These are phyloP conservation scores for Thelonectria discophora DNA, from an alignment of 2,329 filamentous ascomycete species.

Conservation along the genomic window DNA sequence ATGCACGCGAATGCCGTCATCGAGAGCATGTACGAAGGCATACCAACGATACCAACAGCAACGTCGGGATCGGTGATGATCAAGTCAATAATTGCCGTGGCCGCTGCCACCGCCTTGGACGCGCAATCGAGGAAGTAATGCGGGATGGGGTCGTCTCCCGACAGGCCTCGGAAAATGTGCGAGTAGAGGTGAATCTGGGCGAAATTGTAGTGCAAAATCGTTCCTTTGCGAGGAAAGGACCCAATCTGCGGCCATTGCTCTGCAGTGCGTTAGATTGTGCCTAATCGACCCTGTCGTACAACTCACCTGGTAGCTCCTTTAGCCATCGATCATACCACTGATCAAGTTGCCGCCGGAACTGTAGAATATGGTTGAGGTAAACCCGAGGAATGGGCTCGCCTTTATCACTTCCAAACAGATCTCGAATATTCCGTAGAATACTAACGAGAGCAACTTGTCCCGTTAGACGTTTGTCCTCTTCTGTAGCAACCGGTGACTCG, in stretches of 20 bases:
- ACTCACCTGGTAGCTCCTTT: slow-evolving; percentile 44
- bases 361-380: slow-evolving; percentile 59
- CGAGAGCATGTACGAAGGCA: slow-evolving; percentile 61
- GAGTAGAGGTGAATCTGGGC: slow-evolving; percentile 55
- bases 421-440: slow-evolving; percentile 64
- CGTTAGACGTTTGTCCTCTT: slow-evolving; percentile 65
- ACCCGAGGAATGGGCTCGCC: slow-evolving; percentile 61
- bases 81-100: slow-evolving; percentile 55
- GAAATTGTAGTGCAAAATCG: slow-evolving; percentile 53
- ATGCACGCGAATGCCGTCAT: slow-evolving; percentile 64
- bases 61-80: slow-evolving; percentile 55
- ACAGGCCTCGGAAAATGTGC: slow-evolving; percentile 51
- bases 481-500: slow-evolving; percentile 58
- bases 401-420: slow-evolving; percentile 66
- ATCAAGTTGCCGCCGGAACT: slow-evolving; percentile 49
- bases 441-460: slow-evolving; percentile 67
- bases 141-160: slow-evolving; percentile 46
- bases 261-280: slow-evolving; percentile 20
- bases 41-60: slow-evolving; percentile 51
- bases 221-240: slow-evolving; percentile 52
- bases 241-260: slow-evolving; percentile 53
- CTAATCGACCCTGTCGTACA: fast-evolving
- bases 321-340: slow-evolving; percentile 52
- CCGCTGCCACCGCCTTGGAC: slow-evolving; percentile 48
- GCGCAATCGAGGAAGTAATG: slow-evolving; percentile 48